Percentiles rank a stretch among this genome's conserved stretches.
Conservation (phyloP, 257 asterid species). For the Striga asiatica region DNA sequence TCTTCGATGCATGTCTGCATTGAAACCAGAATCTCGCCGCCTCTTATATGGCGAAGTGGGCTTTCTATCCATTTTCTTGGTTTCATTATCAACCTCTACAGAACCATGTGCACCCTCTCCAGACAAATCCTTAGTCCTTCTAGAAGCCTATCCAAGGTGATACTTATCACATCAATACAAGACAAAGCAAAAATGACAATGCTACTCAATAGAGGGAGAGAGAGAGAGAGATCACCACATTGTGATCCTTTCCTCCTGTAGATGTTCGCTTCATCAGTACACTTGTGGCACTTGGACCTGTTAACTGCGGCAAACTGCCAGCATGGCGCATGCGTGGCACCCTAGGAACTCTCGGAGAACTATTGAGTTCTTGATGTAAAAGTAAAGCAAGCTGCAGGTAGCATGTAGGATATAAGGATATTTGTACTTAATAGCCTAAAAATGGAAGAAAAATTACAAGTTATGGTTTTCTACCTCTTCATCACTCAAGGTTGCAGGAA, state of each 20-base stretch:
- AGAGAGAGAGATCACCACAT: conserved; percentile 39
- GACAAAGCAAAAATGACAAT: conserved; percentile 10
- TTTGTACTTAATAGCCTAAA: not conserved
- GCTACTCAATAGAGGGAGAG: conserved; percentile 9
- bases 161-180: conserved; percentile 4
- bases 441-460: not conserved
- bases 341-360: conserved; percentile 97
- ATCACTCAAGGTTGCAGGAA: conserved; percentile 71
- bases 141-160: conserved; percentile 36
- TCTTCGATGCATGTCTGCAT: conserved; percentile 33
- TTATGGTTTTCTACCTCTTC: conserved; percentile 59
- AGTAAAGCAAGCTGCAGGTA: conserved; percentile 78
- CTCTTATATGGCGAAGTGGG: conserved; percentile 43
- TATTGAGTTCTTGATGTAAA: conserved; percentile 92
- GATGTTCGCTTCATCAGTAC: conserved; percentile 61
- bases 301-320: conserved; percentile 81
- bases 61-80: conserved; percentile 48
- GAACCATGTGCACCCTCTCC: conserved; percentile 47
- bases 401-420: conserved; percentile 12
- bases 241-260: conserved; percentile 70
- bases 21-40: conserved; percentile 39
- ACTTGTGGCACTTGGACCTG: conserved; percentile 65
- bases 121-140: conserved; percentile 54
- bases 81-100: conserved; percentile 43
- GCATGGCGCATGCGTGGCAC: conserved; percentile 95